Percentiles rank a stretch among this genome's conserved stretches.
These are phyloP conservation scores for Globisporangium okanoganense DNA, from an alignment of 352 stramenopile species.

Conservation along the genomic window DNA sequence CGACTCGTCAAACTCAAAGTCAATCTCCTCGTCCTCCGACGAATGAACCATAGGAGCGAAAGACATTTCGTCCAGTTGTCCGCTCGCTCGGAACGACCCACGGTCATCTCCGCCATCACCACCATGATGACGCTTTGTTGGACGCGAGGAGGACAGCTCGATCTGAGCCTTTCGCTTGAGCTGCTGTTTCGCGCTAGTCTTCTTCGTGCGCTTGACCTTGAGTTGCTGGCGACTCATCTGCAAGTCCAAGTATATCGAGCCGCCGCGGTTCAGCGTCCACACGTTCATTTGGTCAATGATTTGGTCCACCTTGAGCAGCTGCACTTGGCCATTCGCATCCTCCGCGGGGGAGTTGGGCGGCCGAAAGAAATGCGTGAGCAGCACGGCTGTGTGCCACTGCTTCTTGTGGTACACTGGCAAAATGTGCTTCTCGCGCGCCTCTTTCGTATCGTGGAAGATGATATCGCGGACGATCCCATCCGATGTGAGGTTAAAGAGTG, in stretches of 20 bases:
- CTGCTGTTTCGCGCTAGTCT: conserved; percentile 19
- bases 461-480: conserved; percentile 83
- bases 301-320: conserved; percentile 82
- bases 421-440: conserved; percentile 81
- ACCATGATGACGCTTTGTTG: conserved; percentile 31
- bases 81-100: neutral
- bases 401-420: conserved; percentile 84
- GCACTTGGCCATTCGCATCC: conserved; percentile 66
- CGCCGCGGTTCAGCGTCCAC: conserved; percentile 78
- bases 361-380: conserved; percentile 83
- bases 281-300: conserved; percentile 88
- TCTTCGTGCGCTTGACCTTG: conserved; percentile 72
- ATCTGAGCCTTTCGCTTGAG: conserved; percentile 41
- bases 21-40: conserved; percentile 56
- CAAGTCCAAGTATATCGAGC: conserved; percentile 83
- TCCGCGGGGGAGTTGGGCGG: conserved; percentile 70
- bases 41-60: conserved; percentile 18
- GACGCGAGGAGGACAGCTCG: conserved; percentile 29
- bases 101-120: conserved; percentile 1
- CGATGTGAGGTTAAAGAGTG: conserved; percentile 86
- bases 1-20: conserved; percentile 63
- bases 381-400: conserved; percentile 78
- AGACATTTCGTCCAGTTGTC: conserved; percentile 10
- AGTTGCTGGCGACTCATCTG: conserved; percentile 85
- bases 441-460: conserved; percentile 86